phyloP scores from a whole-genome alignment of 305 asterid species.

The Fraxinus baroniana region DNA sequence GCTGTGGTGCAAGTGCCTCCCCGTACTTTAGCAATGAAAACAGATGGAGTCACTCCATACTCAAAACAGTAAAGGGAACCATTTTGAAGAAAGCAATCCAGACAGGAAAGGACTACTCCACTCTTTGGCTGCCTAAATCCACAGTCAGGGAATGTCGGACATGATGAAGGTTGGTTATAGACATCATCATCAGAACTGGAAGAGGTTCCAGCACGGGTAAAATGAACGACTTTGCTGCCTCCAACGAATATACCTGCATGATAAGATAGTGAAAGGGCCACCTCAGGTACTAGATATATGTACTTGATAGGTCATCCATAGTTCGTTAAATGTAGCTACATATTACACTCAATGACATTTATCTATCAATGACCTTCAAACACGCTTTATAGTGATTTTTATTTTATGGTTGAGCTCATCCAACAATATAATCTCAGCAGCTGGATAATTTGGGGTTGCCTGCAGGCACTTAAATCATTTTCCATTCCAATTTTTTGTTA shows the following conservation, averaged over 20 bases:
- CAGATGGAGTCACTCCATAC: slow-evolving; percentile 68
- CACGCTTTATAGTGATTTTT: background rate
- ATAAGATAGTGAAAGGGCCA: slow-evolving; percentile 3
- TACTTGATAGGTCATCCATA: background rate
- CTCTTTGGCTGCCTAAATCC: slow-evolving; percentile 77
- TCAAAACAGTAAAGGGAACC: slow-evolving; percentile 76
- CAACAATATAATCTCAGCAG: background rate
- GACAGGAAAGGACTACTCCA: slow-evolving; percentile 78
- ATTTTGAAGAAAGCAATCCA: slow-evolving; percentile 71
- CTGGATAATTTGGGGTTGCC: background rate
- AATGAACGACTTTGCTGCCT: slow-evolving; percentile 87
- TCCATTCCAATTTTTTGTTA: background rate
- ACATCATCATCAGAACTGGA: slow-evolving; percentile 34
- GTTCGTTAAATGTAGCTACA: background rate
- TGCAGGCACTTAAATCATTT: background rate
- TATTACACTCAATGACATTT: background rate
- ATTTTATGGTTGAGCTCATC: background rate
- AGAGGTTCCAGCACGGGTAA: slow-evolving; percentile 55
- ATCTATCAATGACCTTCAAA: background rate
- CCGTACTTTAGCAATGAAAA: slow-evolving; percentile 77
- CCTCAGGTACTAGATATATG: background rate
- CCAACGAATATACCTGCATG: slow-evolving; percentile 81
- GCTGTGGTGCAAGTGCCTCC: slow-evolving; percentile 97
- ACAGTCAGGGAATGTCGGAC: slow-evolving; percentile 78
- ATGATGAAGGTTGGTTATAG: slow-evolving; percentile 36